Conservation (phyloP, 2,329 filamentous ascomycete genomes). For the Rhytidhysteron rufulum region DNA sequence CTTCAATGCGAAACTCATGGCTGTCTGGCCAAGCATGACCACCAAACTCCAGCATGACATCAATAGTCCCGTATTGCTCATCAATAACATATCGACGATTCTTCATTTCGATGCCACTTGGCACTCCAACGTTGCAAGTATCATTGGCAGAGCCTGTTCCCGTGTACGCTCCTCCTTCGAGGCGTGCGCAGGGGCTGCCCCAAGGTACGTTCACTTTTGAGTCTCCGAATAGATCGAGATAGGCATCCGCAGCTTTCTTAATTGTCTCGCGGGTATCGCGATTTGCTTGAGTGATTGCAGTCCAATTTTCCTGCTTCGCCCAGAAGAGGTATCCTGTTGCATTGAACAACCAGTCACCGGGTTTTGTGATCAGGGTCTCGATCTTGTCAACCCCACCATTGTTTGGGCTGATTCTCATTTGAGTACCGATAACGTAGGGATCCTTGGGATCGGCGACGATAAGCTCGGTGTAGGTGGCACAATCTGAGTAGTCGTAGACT, state of each 20-base stretch:
- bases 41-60: conserved; percentile 8
- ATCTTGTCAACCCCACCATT: conserved; percentile 22
- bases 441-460: conserved; percentile 15
- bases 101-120: conserved; percentile 2
- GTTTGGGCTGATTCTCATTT: conserved; percentile 13
- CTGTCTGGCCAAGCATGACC: background rate
- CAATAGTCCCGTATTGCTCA: conserved; percentile 19
- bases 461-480: background rate
- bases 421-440: conserved; percentile 24
- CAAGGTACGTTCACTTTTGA: conserved; percentile 12
- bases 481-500: background rate
- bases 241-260: conserved; percentile 13
- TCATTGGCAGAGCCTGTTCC: background rate
- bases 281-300: conserved; percentile 7
- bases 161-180: conserved; percentile 22
- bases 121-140: conserved; percentile 10
- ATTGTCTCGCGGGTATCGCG: conserved; percentile 11
- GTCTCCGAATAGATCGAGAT: conserved; percentile 12
- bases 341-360: conserved; percentile 26
- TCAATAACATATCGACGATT: conserved; percentile 23
- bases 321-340: conserved; percentile 11
- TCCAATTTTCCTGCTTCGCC: conserved; percentile 11
- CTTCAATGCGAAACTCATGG: conserved; percentile 2
- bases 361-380: conserved; percentile 19
- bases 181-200: conserved; percentile 20